Conservation (phyloP, 305 asterid genomes). For the Fraxinus xanthoxyloides region DNA sequence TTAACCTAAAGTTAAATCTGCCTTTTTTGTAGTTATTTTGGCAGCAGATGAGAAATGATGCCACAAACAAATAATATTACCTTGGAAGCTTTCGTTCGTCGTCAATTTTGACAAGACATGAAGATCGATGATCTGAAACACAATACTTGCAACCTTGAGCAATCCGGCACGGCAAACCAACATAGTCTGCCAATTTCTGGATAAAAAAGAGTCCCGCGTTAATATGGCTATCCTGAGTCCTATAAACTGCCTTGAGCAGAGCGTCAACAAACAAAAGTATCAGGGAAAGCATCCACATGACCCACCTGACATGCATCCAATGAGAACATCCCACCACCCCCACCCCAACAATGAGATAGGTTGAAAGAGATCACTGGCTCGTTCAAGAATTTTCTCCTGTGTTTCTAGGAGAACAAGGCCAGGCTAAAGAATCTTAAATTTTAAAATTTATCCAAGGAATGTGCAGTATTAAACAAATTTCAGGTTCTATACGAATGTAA, state of each 20-base stretch:
- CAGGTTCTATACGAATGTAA: background rate
- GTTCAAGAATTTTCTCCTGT: background rate
- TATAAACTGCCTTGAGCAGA: background rate
- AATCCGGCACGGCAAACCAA: conserved; percentile 95
- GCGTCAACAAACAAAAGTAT: background rate
- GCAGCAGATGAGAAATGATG: background rate
- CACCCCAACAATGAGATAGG: background rate
- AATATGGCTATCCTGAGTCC: conserved; percentile 14
- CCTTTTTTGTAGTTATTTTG: background rate
- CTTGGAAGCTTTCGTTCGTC: conserved; percentile 66
- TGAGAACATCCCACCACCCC: background rate
- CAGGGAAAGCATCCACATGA: background rate
- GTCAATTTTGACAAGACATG: conserved; percentile 77
- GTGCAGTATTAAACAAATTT: background rate
- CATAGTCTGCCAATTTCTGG: conserved; percentile 93
- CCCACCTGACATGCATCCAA: background rate
- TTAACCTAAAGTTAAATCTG: background rate
- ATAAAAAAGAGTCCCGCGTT: conserved; percentile 21
- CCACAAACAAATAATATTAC: conserved; percentile 32
- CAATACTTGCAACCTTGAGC: conserved; percentile 95
- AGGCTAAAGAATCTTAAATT: background rate
- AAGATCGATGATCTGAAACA: conserved; percentile 81
- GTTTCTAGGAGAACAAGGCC: background rate
- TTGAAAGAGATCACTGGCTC: background rate
- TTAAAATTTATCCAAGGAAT: background rate